These are phyloP conservation scores for Capronia americana DNA, from an alignment of 2,329 filamentous ascomycete genomes.

Conservation along the genomic window DNA sequence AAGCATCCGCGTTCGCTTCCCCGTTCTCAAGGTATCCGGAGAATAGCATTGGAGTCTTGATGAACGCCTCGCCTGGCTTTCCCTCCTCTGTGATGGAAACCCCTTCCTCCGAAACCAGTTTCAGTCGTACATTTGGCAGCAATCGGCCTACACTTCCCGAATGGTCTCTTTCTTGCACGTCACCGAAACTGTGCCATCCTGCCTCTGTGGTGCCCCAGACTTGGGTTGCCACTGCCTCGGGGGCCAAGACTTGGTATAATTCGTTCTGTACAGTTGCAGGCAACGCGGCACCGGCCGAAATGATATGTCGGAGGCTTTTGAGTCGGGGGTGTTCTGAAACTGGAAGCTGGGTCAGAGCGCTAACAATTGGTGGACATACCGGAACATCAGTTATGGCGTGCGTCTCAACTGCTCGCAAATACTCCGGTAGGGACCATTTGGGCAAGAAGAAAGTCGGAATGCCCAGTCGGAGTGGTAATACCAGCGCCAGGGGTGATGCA, in stretches of 20 bases:
- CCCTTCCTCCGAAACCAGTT: constrained; percentile 47
- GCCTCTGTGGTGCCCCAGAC: constrained; percentile 64
- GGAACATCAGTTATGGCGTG: constrained; percentile 57
- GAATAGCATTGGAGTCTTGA: constrained; percentile 48
- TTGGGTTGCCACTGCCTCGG: constrained; percentile 52
- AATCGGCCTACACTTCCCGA: constrained; percentile 57
- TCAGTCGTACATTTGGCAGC: constrained; percentile 46
- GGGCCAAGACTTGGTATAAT: constrained; percentile 51
- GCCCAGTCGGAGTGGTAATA: constrained; percentile 56
- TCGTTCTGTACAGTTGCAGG: constrained; percentile 50
- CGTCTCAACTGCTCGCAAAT: constrained; percentile 48
- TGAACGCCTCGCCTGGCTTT: constrained; percentile 47
- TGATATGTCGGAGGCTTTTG: constrained; percentile 52
- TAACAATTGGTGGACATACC: constrained; percentile 56
- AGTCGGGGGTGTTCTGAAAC: constrained; percentile 42
- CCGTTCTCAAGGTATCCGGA: constrained; percentile 47
- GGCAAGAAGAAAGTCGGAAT: constrained; percentile 56
- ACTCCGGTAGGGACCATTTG: constrained; percentile 52
- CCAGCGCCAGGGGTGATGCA: constrained; percentile 54
- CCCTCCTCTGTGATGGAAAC: constrained; percentile 42
- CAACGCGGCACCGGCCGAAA: constrained; percentile 59
- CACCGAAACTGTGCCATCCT: constrained; percentile 45
- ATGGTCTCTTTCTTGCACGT: constrained; percentile 49
- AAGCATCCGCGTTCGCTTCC: constrained; percentile 41
- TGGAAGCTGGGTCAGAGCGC: constrained; percentile 45